phyloP scores from a whole-genome alignment of 1,139 yeast genomes.

The Hemisphaericaspora xylofermentans region DNA sequence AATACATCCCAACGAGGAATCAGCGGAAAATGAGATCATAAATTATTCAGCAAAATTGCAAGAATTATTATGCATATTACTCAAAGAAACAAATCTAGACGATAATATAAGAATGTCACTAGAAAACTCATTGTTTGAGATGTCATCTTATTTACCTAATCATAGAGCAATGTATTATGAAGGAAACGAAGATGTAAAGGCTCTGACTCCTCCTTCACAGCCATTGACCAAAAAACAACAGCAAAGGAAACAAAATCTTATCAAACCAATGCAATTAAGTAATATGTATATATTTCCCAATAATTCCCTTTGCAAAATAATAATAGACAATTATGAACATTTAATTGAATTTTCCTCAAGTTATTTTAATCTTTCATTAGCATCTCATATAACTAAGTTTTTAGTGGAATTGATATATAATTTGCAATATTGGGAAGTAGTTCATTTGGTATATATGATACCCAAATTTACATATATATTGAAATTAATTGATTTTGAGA shows the following conservation, averaged over 20 bases:
- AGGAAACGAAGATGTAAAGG: conserved; percentile 1
- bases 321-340: conserved; percentile 39
- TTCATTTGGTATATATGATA: conserved; percentile 36
- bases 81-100: conserved; percentile 29
- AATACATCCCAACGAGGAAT: conserved; percentile 6
- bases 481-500: conserved; percentile 35
- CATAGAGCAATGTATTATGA: conserved; percentile 6
- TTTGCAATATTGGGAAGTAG: conserved; percentile 47
- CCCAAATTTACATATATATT: conserved; percentile 38
- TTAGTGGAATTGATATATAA: conserved; percentile 40
- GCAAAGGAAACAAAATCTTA: conserved; percentile 9
- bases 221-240: conserved; percentile 7
- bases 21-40: conserved; percentile 15
- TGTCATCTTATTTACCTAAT: conserved; percentile 31
- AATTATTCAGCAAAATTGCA: conserved; percentile 28
- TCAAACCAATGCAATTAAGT: conserved; percentile 2
- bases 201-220: neutral
- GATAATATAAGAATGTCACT: conserved; percentile 30
- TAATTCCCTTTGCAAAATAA: conserved; percentile 36
- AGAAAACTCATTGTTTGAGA: conserved; percentile 26
- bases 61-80: conserved; percentile 29
- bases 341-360: conserved; percentile 31
- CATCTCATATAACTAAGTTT: conserved; percentile 39
- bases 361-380: conserved; percentile 39
- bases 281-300: conserved; percentile 23